Percentiles rank a stretch among this genome's conserved stretches.
Conservation (phyloP, 345 rosid genomes). For the Kandelia obovata region DNA sequence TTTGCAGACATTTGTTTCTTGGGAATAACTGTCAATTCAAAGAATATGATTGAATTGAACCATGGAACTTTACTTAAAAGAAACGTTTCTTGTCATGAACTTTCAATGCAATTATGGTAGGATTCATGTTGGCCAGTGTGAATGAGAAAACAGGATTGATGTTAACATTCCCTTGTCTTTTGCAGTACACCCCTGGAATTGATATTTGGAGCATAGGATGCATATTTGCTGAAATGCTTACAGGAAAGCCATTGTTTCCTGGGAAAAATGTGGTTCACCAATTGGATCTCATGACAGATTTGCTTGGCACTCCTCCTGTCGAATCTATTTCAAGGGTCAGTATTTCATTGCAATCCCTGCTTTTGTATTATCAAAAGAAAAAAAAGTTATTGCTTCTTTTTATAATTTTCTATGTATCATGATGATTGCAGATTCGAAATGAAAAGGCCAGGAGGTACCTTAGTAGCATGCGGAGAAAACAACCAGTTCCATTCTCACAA, state of each 20-base stretch:
- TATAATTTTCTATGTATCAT: not conserved
- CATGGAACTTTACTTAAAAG: too few relatives aligned
- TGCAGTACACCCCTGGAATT: slow-evolving; percentile 91
- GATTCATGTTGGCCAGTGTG: not conserved
- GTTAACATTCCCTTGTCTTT: slow-evolving; percentile 12
- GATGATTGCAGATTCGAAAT: slow-evolving; percentile 69
- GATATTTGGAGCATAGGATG: slow-evolving; percentile 99
- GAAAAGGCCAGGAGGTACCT: slow-evolving; percentile 98
- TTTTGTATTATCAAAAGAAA: slow-evolving; percentile 5
- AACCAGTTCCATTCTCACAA: slow-evolving; percentile 65
- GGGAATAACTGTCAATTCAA: too few relatives aligned
- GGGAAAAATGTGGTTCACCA: slow-evolving; percentile 97
- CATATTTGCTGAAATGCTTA: slow-evolving; percentile 96
- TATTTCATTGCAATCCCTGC: not conserved
- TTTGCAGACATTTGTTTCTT: too few relatives aligned
- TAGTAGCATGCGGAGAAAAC: slow-evolving; percentile 86
- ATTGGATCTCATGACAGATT: slow-evolving; percentile 92
- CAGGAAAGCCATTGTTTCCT: slow-evolving; percentile 90
- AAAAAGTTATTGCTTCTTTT: not conserved
- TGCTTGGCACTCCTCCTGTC: slow-evolving; percentile 84
- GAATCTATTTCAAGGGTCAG: slow-evolving; percentile 78
- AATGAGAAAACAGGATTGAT: not conserved
- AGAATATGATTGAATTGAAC: too few relatives aligned
- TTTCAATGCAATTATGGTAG: too few relatives aligned
- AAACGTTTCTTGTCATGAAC: too few relatives aligned